A percentile compares a stretch with the other conserved stretches of the same genome.
Evolutionary conservation across 495 filamentous ascomycete species (phyloP).

Genomic region (Trichoderma virens): DNA sequence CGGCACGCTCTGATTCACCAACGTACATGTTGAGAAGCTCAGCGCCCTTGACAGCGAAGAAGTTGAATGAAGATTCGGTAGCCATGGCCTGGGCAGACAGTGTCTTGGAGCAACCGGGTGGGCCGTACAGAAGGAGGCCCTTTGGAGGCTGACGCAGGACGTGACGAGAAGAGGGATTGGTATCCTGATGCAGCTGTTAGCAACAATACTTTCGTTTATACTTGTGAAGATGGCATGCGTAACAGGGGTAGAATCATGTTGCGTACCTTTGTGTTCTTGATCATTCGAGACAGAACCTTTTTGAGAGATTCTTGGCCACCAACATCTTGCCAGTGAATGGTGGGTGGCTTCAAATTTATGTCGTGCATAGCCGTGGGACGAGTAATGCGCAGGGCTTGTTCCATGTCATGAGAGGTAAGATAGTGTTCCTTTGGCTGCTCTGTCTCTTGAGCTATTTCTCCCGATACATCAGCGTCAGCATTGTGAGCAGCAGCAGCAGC

Average conservation of each 20-base stretch:
- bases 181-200: not conserved
- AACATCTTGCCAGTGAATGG: slow-evolving; percentile 82
- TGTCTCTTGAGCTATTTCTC: not conserved
- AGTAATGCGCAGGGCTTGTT: slow-evolving; percentile 35
- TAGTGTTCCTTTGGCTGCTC: slow-evolving; percentile 10
- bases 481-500: not conserved
- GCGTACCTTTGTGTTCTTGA: slow-evolving; percentile 11
- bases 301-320: slow-evolving; percentile 83
- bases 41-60: slow-evolving; percentile 92
- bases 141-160: slow-evolving; percentile 45
- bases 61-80: slow-evolving; percentile 86
- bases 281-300: slow-evolving; percentile 33
- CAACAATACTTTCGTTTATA: too few species aligned
- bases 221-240: not conserved
- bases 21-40: slow-evolving; percentile 97
- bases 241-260: not conserved
- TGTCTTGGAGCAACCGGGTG: slow-evolving; percentile 94
- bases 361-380: slow-evolving; percentile 86
- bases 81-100: slow-evolving; percentile 88
- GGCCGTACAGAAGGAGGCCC: slow-evolving; percentile 86
- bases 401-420: slow-evolving; percentile 34
- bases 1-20: slow-evolving; percentile 84
- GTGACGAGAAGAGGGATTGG: slow-evolving; percentile 2
- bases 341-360: slow-evolving; percentile 79
- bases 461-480: not conserved